Percentiles rank a stretch among this genome's conserved stretches.
phyloP scores from a whole-genome alignment of 495 filamentous ascomycete genomes.

The Annulohypoxylon maeteangense region DNA sequence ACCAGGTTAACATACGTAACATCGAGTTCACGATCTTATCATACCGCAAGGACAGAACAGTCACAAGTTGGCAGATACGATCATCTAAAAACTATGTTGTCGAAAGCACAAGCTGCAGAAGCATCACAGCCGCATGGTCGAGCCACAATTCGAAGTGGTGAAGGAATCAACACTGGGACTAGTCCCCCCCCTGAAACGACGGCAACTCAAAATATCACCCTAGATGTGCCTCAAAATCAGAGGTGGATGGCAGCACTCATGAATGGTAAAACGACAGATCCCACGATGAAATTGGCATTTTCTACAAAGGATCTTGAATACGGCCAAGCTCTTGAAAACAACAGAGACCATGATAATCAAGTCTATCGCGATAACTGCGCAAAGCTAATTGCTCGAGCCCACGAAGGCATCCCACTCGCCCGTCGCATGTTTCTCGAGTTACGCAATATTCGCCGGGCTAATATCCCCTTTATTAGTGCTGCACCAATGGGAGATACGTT shows the following conservation, averaged over 20 bases:
- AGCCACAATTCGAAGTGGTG: background rate
- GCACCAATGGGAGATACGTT: background rate
- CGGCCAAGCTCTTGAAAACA: background rate
- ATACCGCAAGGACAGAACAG: conserved; percentile 8
- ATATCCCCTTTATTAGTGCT: conserved; percentile 4
- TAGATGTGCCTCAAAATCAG: conserved; percentile 1
- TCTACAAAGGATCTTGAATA: conserved; percentile 1
- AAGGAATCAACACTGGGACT: no score
- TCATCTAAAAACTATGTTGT: background rate
- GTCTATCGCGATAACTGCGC: background rate
- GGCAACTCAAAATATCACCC: background rate
- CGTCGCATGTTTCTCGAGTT: conserved; percentile 13
- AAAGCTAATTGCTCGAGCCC: conserved; percentile 1
- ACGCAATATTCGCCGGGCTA: conserved; percentile 5
- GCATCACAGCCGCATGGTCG: background rate
- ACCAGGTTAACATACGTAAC: background rate
- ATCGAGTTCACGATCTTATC: conserved; percentile 4
- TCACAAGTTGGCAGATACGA: background rate
- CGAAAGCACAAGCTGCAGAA: background rate
- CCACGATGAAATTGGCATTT: background rate
- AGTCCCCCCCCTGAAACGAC: background rate
- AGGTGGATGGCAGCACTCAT: conserved; percentile 12
- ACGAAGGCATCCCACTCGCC: conserved; percentile 1
- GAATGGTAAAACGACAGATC: background rate
- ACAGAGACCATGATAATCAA: background rate